Evolutionary conservation across 177 flowering plant species (phyloP), one percentile per base, ranked within the genome.

Genomic region (Vitis hybrid): DNA sequence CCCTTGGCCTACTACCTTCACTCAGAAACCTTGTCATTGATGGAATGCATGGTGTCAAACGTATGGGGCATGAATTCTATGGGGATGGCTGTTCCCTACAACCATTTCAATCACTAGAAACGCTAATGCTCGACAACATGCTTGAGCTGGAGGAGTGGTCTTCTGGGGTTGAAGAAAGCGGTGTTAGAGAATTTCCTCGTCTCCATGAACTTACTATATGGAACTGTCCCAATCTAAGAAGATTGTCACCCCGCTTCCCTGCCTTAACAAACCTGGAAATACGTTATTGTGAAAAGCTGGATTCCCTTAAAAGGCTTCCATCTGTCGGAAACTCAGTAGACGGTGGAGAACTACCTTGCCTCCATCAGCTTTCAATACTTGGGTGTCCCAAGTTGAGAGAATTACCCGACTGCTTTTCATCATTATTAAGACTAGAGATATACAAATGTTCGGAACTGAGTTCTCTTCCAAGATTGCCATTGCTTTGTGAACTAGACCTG

Each of bases 101-200:
- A 10, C 26, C 26, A 22, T 62, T 62, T n/a, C 51, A 13, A 33
- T 33, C 65, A 13, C 51, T 62, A 13, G 18, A 62, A 51, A 33
- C 16, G 2, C 51, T 62, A 14, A 33, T 5, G 50, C 14, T 62
- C 20, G 50, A 62, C 16, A n/a, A 62, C 19, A 62, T 62, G 65
- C 16, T 45, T 15, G 50, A 14, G 20, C 39, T 50, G 65, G 65
- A 33, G 65, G 51, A 62, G 15, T 62, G 65, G 65, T 62, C 51
- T 62, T 22, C 26, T 22, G 50, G 19, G 20, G 10, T 62, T 62
- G 65, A 62, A 39, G 65, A 62, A 9, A 51, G 45, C 13, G 50
- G 19, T 4, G 26, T 22, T 22, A 22, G 26, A 22, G 26, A 22
- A 22, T 62, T 62, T 20, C 65, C 65, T 62, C 16, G 51, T 51